A percentile compares a stretch with the other conserved stretches of the same genome.
These are phyloP conservation scores for Casuarina equisetifolia DNA, from an alignment of 306 rosid genomes.

Conservation along the genomic window DNA sequence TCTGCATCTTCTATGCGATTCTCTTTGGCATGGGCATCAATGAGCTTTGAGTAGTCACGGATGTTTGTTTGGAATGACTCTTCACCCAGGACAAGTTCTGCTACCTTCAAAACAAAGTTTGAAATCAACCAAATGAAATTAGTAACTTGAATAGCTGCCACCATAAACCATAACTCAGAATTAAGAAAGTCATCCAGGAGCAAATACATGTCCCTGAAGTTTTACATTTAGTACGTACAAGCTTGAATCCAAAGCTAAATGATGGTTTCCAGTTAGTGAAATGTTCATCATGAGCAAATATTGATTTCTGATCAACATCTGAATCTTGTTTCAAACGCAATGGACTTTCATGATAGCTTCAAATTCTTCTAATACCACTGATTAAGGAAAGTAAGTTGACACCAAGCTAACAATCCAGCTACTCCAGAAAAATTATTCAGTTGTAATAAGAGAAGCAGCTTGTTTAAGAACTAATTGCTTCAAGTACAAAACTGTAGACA, in stretches of 20 bases:
- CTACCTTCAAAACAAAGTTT: constrained; percentile 59
- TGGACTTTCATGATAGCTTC: background rate
- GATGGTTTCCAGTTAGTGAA: background rate
- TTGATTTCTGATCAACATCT: background rate
- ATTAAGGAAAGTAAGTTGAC: background rate
- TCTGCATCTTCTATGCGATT: constrained; percentile 64
- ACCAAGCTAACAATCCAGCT: background rate
- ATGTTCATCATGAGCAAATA: background rate
- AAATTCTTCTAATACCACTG: background rate
- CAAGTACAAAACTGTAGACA: background rate
- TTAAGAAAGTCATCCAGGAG: constrained; percentile 1
- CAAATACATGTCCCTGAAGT: constrained; percentile 19
- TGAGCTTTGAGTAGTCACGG: constrained; percentile 75
- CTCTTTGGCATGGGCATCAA: constrained; percentile 65
- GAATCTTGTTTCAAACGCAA: background rate
- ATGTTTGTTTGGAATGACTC: constrained; percentile 71
- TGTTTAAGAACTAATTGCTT: background rate
- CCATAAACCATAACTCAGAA: constrained; percentile 12
- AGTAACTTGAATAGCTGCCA: constrained; percentile 15
- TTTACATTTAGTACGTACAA: constrained; percentile 8
- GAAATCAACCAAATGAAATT: constrained; percentile 24
- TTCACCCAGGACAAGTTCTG: constrained; percentile 65
- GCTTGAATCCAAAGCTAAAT: background rate
- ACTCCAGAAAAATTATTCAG: background rate
- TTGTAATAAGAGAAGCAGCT: background rate